A percentile compares a stretch with the other conserved stretches of the same genome.
These are phyloP conservation scores for Microsporum audouinii DNA, from an alignment of 2,329 filamentous ascomycete species.

Conservation along the genomic window DNA sequence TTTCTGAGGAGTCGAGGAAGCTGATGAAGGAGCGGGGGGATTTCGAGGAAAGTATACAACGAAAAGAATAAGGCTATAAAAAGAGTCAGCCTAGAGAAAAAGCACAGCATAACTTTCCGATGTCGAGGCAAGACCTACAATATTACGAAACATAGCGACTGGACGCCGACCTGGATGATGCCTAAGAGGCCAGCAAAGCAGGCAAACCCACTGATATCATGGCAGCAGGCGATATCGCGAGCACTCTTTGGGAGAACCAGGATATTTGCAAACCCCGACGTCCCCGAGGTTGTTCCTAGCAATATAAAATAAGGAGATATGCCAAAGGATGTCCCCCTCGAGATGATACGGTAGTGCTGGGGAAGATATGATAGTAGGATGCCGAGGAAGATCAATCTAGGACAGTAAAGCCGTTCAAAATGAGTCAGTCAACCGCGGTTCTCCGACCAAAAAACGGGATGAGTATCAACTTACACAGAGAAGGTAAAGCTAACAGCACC, in stretches of 20 bases:
- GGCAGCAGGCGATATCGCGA: slow-evolving; percentile 75
- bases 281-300: slow-evolving; percentile 82
- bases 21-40: slow-evolving; percentile 38
- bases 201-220: slow-evolving; percentile 64
- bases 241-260: slow-evolving; percentile 73
- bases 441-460: background rate
- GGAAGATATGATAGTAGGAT: slow-evolving; percentile 89
- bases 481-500: slow-evolving; percentile 43
- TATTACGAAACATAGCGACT: slow-evolving; percentile 82
- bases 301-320: slow-evolving; percentile 93
- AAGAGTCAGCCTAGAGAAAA: background rate
- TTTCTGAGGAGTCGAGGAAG: slow-evolving; percentile 25
- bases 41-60: slow-evolving; percentile 79
- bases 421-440: background rate
- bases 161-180: slow-evolving; percentile 78
- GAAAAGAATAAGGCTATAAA: slow-evolving; percentile 70
- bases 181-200: slow-evolving; percentile 79
- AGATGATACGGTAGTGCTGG: slow-evolving; percentile 85
- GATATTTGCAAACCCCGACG: slow-evolving; percentile 84
- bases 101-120: background rate
- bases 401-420: slow-evolving; percentile 13
- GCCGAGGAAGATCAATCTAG: slow-evolving; percentile 65
- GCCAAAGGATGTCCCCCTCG: slow-evolving; percentile 74
- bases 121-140: slow-evolving; percentile 52
- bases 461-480: slow-evolving; percentile 38